A percentile compares a stretch with the other conserved stretches of the same genome.
These are phyloP conservation scores for Amauroascus verrucosus DNA, from an alignment of 2,329 filamentous ascomycete genomes.

Conservation along the genomic window DNA sequence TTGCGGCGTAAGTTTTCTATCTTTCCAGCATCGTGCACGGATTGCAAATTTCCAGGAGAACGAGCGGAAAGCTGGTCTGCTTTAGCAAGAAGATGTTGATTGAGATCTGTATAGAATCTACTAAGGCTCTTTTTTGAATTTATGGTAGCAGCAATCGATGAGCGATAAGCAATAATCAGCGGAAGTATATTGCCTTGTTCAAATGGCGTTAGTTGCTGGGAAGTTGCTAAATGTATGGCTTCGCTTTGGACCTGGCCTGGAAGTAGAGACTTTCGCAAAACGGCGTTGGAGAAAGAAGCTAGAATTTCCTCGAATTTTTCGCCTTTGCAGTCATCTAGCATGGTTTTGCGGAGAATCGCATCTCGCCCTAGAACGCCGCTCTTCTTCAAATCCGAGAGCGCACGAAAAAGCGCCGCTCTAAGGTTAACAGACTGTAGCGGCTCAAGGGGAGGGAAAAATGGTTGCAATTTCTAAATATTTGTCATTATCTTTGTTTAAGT, in stretches of 20 bases:
- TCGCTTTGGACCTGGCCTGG: constrained; percentile 1
- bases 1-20: constrained; percentile 43
- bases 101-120: constrained; percentile 53
- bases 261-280: constrained; percentile 57
- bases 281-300: constrained; percentile 69
- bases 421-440: constrained; percentile 86
- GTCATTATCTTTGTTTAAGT: constrained; percentile 6
- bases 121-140: constrained; percentile 51
- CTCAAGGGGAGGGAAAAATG: constrained; percentile 83
- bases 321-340: constrained; percentile 92
- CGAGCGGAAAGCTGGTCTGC: constrained; percentile 42
- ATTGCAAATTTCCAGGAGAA: constrained; percentile 22
- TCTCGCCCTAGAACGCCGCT: constrained; percentile 72
- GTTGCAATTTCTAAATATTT: constrained; percentile 62
- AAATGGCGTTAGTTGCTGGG: constrained; percentile 28
- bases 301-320: constrained; percentile 82
- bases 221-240: constrained; percentile 26
- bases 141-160: constrained; percentile 51
- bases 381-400: constrained; percentile 78
- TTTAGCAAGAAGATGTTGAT: constrained; percentile 54
- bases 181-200: constrained; percentile 44
- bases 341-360: constrained; percentile 74
- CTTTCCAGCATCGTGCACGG: not conserved
- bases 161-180: constrained; percentile 63
- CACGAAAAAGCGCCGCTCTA: constrained; percentile 69